Conservation (phyloP, 2,329 filamentous ascomycete species). For the Penicillium sp. region DNA sequence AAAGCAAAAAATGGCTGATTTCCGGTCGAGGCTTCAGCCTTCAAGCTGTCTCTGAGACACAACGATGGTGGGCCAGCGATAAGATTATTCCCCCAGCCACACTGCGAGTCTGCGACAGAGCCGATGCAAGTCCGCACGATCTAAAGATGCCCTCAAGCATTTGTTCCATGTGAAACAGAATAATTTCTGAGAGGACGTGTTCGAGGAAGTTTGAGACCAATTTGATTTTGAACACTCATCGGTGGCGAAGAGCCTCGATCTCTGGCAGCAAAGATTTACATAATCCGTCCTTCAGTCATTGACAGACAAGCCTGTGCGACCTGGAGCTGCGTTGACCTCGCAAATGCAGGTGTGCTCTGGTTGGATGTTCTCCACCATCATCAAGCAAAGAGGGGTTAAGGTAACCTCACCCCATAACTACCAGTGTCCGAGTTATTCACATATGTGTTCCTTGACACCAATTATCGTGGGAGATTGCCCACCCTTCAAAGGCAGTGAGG, state of each 20-base stretch:
- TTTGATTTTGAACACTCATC: not conserved
- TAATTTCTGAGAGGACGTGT: not conserved
- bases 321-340: not conserved
- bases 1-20: constrained; percentile 18
- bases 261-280: not conserved
- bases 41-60: constrained; percentile 4
- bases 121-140: not conserved
- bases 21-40: constrained; percentile 17
- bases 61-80: constrained; percentile 11
- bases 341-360: constrained; percentile 2
- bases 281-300: not conserved
- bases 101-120: constrained; percentile 15
- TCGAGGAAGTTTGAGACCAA: not conserved
- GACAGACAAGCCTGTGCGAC: constrained; percentile 9
- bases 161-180: constrained; percentile 25
- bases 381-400: constrained; percentile 10
- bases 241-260: constrained; percentile 8
- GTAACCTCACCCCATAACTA: constrained; percentile 11
- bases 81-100: constrained; percentile 22
- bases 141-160: constrained; percentile 20
- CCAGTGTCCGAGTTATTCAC: not conserved
- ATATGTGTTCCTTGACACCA: not conserved
- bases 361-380: constrained; percentile 7
- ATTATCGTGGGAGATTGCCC: not conserved
- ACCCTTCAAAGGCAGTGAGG: not conserved